Conservation (phyloP, 345 rosid genomes). For the Erodium maritimum region DNA sequence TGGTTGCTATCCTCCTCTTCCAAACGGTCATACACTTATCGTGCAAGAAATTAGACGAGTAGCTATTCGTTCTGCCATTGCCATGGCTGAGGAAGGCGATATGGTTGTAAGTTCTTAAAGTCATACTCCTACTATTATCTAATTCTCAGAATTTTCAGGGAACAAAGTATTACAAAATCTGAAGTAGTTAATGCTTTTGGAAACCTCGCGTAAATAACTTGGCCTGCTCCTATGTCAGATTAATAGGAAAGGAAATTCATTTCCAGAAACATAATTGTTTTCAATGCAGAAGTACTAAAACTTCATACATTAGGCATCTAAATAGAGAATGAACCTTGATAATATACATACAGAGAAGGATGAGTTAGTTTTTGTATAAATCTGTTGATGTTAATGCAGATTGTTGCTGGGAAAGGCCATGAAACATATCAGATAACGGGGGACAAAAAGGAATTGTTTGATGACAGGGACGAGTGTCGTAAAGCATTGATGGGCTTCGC, state of each 20-base stretch:
- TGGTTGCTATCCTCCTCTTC: conserved; percentile 80
- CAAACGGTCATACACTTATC: conserved; percentile 81
- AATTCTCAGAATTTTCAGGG: conserved; percentile 1
- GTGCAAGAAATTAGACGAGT: conserved; percentile 84
- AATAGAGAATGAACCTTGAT: too few relatives aligned
- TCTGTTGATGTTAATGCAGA: conserved; percentile 29
- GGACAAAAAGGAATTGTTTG: conserved; percentile 70
- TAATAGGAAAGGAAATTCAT: too few relatives aligned
- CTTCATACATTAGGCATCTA: too few relatives aligned
- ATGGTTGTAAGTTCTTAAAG: conserved; percentile 66
- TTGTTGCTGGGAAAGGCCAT: conserved; percentile 92
- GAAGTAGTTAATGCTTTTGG: background rate
- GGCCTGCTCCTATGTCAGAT: too few relatives aligned
- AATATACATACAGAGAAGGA: too few relatives aligned
- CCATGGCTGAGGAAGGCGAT: conserved; percentile 98
- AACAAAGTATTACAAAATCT: background rate
- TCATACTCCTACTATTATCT: too few relatives aligned
- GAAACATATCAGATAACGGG: conserved; percentile 70
- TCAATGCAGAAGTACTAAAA: too few relatives aligned
- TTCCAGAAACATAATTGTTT: too few relatives aligned
- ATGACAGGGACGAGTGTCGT: conserved; percentile 81
- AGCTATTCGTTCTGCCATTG: conserved; percentile 90
- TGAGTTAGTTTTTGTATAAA: conserved; percentile 8
- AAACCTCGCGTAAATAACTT: background rate
- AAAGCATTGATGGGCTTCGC: conserved; percentile 97